phyloP scores from a whole-genome alignment of 106 monocot genomes.

The Acorus calamus region DNA sequence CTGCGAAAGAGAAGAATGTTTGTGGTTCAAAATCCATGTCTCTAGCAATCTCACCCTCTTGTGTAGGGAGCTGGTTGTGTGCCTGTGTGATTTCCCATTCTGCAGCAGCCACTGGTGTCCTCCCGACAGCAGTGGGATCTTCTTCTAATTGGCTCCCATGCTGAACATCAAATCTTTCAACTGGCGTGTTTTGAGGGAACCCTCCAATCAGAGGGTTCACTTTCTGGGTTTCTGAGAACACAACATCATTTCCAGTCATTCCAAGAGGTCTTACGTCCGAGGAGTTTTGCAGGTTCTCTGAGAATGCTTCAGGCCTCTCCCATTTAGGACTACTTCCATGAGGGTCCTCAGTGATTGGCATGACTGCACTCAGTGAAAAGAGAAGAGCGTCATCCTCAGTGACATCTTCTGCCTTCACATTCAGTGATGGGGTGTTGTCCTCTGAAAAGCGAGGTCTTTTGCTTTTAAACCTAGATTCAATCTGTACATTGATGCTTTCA shows the following conservation, averaged over 20 bases:
- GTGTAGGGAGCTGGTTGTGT: conserved; percentile 8
- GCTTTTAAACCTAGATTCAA: not conserved
- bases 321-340: conserved; percentile 2
- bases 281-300: conserved; percentile 24
- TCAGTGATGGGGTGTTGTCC: not conserved
- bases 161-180: conserved; percentile 1
- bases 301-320: not conserved
- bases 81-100: conserved; percentile 23
- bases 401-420: too few species aligned
- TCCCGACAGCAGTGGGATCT: conserved; percentile 4
- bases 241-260: conserved; percentile 6
- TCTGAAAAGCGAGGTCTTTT: not conserved
- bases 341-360: conserved; percentile 11
- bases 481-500: not conserved
- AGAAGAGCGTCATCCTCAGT: not conserved
- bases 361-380: conserved; percentile 16
- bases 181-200: conserved; percentile 3
- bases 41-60: conserved; percentile 9
- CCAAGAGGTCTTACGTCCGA: conserved; percentile 34
- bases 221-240: conserved; percentile 1
- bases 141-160: not conserved
- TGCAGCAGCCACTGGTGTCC: conserved; percentile 3
- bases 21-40: conserved; percentile 77
- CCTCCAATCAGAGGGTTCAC: not conserved
- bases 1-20: conserved; percentile 82